A percentile compares a stretch with the other conserved stretches of the same genome.
Evolutionary conservation across 345 rosid species (phyloP).

Genomic region (Citrus reticulata): DNA sequence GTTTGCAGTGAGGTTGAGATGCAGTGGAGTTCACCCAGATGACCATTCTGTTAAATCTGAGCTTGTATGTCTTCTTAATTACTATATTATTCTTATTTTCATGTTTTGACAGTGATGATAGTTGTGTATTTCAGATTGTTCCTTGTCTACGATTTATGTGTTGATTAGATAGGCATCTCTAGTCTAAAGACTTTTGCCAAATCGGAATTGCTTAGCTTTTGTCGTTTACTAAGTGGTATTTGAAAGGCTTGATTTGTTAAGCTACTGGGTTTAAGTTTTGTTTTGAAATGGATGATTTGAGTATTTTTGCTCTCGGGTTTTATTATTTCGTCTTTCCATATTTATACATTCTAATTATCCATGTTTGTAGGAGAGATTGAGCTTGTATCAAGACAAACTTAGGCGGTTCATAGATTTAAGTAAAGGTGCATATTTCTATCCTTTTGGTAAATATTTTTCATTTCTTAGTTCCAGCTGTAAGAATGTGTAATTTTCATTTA

Average conservation of each 20-base stretch:
- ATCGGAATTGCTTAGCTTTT: neutral
- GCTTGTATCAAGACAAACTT: conserved; percentile 66
- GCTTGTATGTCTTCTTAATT: conserved; percentile 48
- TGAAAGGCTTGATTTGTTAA: neutral
- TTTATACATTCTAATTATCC: conserved; percentile 1
- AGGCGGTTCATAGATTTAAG: conserved; percentile 50
- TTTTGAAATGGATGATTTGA: neutral
- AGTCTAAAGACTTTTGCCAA: neutral
- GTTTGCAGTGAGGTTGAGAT: conserved; percentile 75
- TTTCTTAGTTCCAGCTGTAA: neutral
- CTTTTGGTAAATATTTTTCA: neutral
- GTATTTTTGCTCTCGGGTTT: neutral
- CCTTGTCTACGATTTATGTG: neutral
- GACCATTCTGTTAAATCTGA: conserved; percentile 88
- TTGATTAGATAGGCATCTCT: neutral
- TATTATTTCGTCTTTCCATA: neutral
- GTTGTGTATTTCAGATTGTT: neutral
- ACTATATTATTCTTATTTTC: neutral
- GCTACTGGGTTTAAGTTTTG: neutral
- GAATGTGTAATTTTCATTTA: neutral
- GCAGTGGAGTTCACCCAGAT: conserved; percentile 69
- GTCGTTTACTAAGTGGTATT: neutral
- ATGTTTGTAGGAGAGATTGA: conserved; percentile 62
- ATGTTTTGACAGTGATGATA: neutral
- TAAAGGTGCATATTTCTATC: conserved; percentile 49